A percentile compares a stretch with the other conserved stretches of the same genome.
These are phyloP conservation scores for Telopea speciosissima DNA, from an alignment of 177 flowering plant genomes.

Conservation along the genomic window DNA sequence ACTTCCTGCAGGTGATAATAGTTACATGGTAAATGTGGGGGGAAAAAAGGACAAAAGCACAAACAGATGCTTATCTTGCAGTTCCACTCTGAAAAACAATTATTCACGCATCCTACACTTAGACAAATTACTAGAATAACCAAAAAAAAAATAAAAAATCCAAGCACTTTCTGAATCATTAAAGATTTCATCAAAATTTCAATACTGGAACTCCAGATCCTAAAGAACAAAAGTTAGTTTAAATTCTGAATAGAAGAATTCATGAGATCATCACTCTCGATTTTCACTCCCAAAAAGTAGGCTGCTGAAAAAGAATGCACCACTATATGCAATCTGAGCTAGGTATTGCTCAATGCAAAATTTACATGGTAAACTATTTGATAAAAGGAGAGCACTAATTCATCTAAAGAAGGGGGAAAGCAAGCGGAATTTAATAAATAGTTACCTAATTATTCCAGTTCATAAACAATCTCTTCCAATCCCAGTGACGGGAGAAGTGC, in stretches of 20 bases:
- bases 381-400: not conserved
- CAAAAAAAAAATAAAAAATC: too few relatives aligned
- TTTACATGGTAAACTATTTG: not conserved
- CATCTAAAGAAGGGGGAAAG: too few relatives aligned
- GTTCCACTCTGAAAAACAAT: not conserved
- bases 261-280: not conserved
- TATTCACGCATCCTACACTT: not conserved
- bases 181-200: not conserved
- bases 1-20: constrained; percentile 51
- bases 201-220: not conserved
- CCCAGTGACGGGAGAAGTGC: too few relatives aligned
- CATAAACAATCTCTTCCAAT: too few relatives aligned
- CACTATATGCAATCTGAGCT: not conserved
- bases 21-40: not conserved
- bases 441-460: not conserved
- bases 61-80: not conserved
- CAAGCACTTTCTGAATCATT: not conserved
- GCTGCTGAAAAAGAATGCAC: not conserved
- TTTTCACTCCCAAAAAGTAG: not conserved
- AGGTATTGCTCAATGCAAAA: not conserved
- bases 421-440: too few relatives aligned
- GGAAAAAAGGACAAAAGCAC: not conserved
- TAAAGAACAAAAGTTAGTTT: not conserved
- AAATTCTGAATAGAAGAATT: too few relatives aligned
- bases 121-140: too few relatives aligned